Base-by-base conservation (phyloP, 1,139 yeast species). In the Magnusiomyces sp. region DNA sequence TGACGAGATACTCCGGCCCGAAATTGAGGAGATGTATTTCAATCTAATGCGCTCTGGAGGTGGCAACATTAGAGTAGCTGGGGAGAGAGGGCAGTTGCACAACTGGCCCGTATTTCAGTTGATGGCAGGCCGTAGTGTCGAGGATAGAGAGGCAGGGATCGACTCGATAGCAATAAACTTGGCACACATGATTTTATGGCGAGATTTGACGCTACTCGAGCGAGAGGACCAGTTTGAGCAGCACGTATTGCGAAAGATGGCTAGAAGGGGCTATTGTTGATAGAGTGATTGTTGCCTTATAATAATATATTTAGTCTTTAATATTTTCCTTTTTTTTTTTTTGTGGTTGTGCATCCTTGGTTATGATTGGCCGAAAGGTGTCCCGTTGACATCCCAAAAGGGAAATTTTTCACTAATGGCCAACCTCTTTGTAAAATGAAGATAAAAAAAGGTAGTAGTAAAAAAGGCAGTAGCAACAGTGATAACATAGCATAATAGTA, bases 1-100 rank as follows among this genome's bases (percentile, higher is more conserved):
- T 14, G 64, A 65, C 29, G 78, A 74, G 54, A 58, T 63, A 9
- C 60, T 70, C 48, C 61, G 66, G 6, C 53, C 58, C 0, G 74
- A 72, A 39, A 68, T 73, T 37, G 67, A 64, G 43, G 59, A 60
- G 31, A 62, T 75, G 29, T 52, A 57, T 23, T 40, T 50, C 34
- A 40, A 50, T 2, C 43, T 62, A 6, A 46, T 54, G 27, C 51
- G 50, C 16, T 48, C 46, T 27, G 29, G 29, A 4, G 7, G 29
- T 23, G 59, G 58, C 29, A 52, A 51, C 14, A 55, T 62, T 16
- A 46, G 53, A 7, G 51, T 58, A 3, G 59, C 56, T 11, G 54
- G 56, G 5, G 62, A 61, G 45, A 59, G 59, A 1, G 57, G 57
- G 38, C 65, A 63, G 46, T 50, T 66, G 17, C 71, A 67, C 44